Conservation (phyloP, 2,329 filamentous ascomycete genomes). For the Huntiella moniliformis region DNA sequence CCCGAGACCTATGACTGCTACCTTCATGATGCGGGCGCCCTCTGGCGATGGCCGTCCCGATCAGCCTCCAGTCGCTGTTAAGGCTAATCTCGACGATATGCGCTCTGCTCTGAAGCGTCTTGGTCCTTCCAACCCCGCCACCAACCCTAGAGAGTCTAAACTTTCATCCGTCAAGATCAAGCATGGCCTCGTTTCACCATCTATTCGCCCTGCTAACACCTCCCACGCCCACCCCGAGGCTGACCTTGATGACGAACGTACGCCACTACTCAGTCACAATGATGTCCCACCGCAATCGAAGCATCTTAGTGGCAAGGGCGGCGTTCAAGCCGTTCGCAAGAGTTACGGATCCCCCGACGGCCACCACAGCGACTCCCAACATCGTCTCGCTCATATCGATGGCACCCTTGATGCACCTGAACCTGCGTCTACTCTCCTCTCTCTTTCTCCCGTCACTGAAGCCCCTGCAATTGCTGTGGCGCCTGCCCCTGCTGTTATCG, state of each 20-base stretch:
- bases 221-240: conserved; percentile 1
- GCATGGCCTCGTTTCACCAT: conserved; percentile 19
- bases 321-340: conserved; percentile 8
- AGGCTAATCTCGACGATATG: conserved; percentile 43
- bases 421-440: not conserved
- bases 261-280: conserved; percentile 15
- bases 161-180: conserved; percentile 51
- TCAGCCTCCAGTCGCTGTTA: conserved; percentile 32
- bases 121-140: conserved; percentile 47
- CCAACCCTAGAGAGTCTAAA: conserved; percentile 42
- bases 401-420: not conserved
- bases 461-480: not conserved
- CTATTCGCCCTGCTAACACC: conserved; percentile 1
- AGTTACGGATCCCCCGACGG: conserved; percentile 1
- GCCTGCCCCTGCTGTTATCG: not conserved
- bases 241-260: conserved; percentile 16
- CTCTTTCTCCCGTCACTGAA: conserved; percentile 1
- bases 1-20: conserved; percentile 28
- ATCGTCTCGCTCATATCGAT: not conserved
- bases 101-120: conserved; percentile 44
- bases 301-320: conserved; percentile 14
- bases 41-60: conserved; percentile 32
- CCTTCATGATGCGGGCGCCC: conserved; percentile 38
- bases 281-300: not conserved
- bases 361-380: conserved; percentile 1